These are phyloP conservation scores for Phanerochaete carnosa DNA, from an alignment of 768 basidiomycete species.

Conservation along the genomic window DNA sequence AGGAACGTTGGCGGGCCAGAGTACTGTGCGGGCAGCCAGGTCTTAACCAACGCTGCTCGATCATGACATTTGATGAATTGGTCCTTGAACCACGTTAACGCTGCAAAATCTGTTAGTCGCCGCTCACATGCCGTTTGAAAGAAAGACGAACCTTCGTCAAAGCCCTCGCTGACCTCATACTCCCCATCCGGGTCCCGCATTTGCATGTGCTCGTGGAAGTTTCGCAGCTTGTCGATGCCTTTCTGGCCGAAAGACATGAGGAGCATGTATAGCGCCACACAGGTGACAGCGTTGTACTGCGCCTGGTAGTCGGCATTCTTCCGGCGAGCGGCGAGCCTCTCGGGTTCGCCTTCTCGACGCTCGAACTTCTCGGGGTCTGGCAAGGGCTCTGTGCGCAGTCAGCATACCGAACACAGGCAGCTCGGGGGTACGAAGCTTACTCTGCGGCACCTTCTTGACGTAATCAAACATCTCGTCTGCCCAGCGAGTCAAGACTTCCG, in stretches of 20 bases:
- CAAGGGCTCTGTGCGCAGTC: conserved; percentile 56
- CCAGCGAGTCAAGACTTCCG: conserved; percentile 88
- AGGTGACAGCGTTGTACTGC: conserved; percentile 80
- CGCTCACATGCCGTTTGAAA: background rate
- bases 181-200: conserved; percentile 76
- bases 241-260: conserved; percentile 91
- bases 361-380: conserved; percentile 77
- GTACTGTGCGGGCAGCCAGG: conserved; percentile 81
- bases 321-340: conserved; percentile 63
- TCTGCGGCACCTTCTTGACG: conserved; percentile 81
- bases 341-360: conserved; percentile 67
- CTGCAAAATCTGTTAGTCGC: conserved; percentile 35
- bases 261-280: conserved; percentile 86
- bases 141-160: conserved; percentile 61
- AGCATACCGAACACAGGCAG: conserved; percentile 9
- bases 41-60: conserved; percentile 83
- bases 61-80: conserved; percentile 95
- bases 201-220: conserved; percentile 78
- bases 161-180: conserved; percentile 74
- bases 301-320: conserved; percentile 76
- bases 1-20: conserved; percentile 80
- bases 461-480: conserved; percentile 93
- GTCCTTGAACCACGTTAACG: conserved; percentile 86
- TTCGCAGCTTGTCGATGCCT: conserved; percentile 81
- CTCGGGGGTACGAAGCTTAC: conserved; percentile 43